Evolutionary conservation across 2,329 filamentous ascomycete species (phyloP), one percentile per base, ranked within the genome.

Genomic region (Paracorniculantispora psalliotae): DNA sequence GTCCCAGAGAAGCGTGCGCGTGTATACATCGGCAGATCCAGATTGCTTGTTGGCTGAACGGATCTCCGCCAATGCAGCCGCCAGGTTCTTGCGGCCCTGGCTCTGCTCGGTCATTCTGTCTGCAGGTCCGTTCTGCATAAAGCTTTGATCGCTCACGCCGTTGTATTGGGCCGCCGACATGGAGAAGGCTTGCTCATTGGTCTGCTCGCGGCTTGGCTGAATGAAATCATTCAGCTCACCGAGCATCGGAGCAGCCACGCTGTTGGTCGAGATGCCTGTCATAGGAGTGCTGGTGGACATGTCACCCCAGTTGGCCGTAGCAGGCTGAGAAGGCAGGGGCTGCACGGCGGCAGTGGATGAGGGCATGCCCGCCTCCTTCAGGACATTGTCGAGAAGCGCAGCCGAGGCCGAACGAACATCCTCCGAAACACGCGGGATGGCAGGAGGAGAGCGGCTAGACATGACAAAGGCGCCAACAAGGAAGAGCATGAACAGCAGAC

Each of bases 401-500:
- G 89, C 88, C 15, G 90, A 91, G 43, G 89, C 90, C 63, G 84
- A 87, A 61, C 90, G 88, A 59, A 94, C 85, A 66, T 93, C 89
- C 59, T 93, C 89, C 37, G 91, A 89, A 70, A 93, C 88, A 59
- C 84, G 84, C 53, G 90, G 89, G 66, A 96, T 87, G 65, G 85
- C 84, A 41, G 87, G 84, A 21, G 87, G 80, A 47, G 86, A 84
- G 65, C 86, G 86, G 75, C 92, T 96, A 33, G 93, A 97, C 62
- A 94, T 89, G 67, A 97, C 92, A 71, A 97, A 96, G 56, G 94
- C 94, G 70, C 94, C 94, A 64, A 96, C 92, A 57, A 99, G 88
- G 70, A 99, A 89, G 66, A 97, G 89, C 91, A 97, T 96, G 74
- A 93, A 88, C 72, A 97, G 81, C 67, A 97, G 77, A 68, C 91